phyloP scores from a whole-genome alignment of 768 basidiomycete genomes.

The Lentinula aciculospora region DNA sequence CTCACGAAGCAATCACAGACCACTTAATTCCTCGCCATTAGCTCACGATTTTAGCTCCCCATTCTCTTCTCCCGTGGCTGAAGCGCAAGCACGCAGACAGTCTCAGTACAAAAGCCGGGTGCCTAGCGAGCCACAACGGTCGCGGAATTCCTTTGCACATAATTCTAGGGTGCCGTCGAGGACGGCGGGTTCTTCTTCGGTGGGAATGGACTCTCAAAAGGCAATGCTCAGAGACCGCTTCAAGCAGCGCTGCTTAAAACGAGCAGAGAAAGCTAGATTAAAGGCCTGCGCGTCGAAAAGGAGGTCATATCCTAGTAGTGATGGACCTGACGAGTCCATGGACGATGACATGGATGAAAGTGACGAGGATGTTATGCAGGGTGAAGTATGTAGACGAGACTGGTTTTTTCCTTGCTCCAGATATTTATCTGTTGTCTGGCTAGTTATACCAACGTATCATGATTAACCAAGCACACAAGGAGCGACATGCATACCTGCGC shows the following conservation, averaged over 20 bases:
- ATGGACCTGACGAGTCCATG: constrained; percentile 39
- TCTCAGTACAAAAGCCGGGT: constrained; percentile 46
- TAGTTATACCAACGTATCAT: constrained; percentile 69
- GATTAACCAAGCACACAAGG: constrained; percentile 43
- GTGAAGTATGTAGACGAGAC: constrained; percentile 46
- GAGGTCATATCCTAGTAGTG: constrained; percentile 39
- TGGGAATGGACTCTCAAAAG: constrained; percentile 39
- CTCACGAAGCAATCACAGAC: constrained; percentile 20
- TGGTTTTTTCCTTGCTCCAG: not conserved
- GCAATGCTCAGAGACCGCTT: constrained; percentile 55
- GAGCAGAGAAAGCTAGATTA: constrained; percentile 51
- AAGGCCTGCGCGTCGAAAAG: constrained; percentile 33
- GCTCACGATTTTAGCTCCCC: constrained; percentile 31
- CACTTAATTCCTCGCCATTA: constrained; percentile 47
- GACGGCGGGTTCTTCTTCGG: constrained; percentile 15
- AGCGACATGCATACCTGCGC: constrained; percentile 48
- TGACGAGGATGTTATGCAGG: constrained; percentile 54
- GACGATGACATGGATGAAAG: constrained; percentile 54
- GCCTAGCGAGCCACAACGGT: constrained; percentile 14
- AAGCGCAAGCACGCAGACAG: constrained; percentile 43
- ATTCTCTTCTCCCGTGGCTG: constrained; percentile 39
- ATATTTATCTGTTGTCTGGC: constrained; percentile 2
- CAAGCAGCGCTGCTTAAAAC: constrained; percentile 55
- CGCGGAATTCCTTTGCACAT: not conserved
- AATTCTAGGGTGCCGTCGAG: constrained; percentile 15